A percentile compares a stretch with the other conserved stretches of the same genome.
These are phyloP conservation scores for Yamadazyma sp. DNA, from an alignment of 1,139 yeast genomes.

Conservation along the genomic window DNA sequence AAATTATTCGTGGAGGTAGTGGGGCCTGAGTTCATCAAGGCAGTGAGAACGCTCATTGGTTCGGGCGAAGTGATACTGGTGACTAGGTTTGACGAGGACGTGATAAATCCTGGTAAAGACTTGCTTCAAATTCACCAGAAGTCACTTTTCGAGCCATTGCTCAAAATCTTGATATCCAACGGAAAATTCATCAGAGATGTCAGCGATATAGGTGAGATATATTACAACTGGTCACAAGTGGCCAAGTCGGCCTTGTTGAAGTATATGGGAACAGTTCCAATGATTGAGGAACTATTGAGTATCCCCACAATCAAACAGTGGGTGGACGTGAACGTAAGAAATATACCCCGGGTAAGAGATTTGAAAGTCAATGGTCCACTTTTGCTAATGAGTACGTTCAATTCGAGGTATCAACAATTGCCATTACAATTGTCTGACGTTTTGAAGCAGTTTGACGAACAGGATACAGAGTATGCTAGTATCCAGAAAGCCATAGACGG, in stretches of 20 bases:
- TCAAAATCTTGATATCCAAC: conserved; percentile 42
- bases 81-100: conserved; percentile 57
- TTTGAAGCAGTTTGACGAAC: conserved; percentile 43
- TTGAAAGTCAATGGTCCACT: conserved; percentile 55
- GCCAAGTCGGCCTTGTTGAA: conserved; percentile 52
- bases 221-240: conserved; percentile 62
- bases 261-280: conserved; percentile 53
- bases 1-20: conserved; percentile 57
- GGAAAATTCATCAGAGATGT: conserved; percentile 66
- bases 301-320: conserved; percentile 53
- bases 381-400: conserved; percentile 72
- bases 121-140: conserved; percentile 60
- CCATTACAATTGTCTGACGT: conserved; percentile 68
- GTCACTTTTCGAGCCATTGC: conserved; percentile 54
- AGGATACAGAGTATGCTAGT: conserved; percentile 56
- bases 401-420: conserved; percentile 70
- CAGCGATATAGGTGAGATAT: conserved; percentile 57
- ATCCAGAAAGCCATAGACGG: conserved; percentile 54
- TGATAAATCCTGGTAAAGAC: conserved; percentile 62
- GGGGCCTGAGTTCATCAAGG: conserved; percentile 47
- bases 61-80: conserved; percentile 27
- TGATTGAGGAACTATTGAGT: conserved; percentile 31
- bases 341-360: conserved; percentile 41
- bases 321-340: conserved; percentile 46
- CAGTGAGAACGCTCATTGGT: conserved; percentile 46